A percentile compares a stretch with the other conserved stretches of the same genome.
These are phyloP conservation scores for Elasticomyces elasticus DNA, from an alignment of 495 filamentous ascomycete species.

Conservation along the genomic window DNA sequence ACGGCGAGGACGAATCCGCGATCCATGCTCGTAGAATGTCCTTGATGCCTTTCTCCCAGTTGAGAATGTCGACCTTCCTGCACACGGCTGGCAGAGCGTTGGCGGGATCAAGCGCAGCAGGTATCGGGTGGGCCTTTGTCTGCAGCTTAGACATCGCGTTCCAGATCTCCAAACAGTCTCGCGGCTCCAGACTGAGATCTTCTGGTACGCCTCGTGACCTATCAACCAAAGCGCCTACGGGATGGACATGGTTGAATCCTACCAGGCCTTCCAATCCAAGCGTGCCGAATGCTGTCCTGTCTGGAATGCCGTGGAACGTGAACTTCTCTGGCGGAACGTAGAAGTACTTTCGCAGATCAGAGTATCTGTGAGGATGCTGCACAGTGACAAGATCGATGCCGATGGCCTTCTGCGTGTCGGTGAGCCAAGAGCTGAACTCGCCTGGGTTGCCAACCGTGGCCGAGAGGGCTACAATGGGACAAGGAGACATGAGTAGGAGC, in stretches of 20 bases:
- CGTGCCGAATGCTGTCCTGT: slow-evolving; percentile 30
- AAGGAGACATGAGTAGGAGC: slow-evolving; percentile 60
- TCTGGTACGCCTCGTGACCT: slow-evolving; percentile 48
- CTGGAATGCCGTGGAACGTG: slow-evolving; percentile 47
- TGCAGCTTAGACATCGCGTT: slow-evolving; percentile 45
- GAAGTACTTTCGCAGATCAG: slow-evolving; percentile 61
- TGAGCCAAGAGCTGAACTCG: slow-evolving; percentile 60
- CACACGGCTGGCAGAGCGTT: slow-evolving; percentile 36
- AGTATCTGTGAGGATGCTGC: slow-evolving; percentile 55
- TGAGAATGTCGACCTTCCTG: slow-evolving; percentile 51
- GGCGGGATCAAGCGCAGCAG: slow-evolving; percentile 39
- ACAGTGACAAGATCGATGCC: slow-evolving; percentile 55
- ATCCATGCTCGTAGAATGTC: slow-evolving; percentile 50
- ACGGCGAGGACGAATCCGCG: slow-evolving; percentile 47
- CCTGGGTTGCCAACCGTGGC: slow-evolving; percentile 70
- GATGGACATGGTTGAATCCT: slow-evolving; percentile 56
- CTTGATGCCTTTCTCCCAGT: slow-evolving; percentile 58
- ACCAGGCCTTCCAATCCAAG: slow-evolving; percentile 45
- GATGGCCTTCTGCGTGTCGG: slow-evolving; percentile 44
- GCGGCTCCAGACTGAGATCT: slow-evolving; percentile 58
- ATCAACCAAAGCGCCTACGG: slow-evolving; percentile 51
- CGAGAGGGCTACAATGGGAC: slow-evolving; percentile 70
- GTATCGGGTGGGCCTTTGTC: slow-evolving; percentile 34
- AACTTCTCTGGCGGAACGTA: slow-evolving; percentile 46
- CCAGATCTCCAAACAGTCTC: slow-evolving; percentile 61